A percentile compares a stretch with the other conserved stretches of the same genome.
Evolutionary conservation across 1,139 yeast genomes (phyloP).

Genomic region (Kodamaea arcana): DNA sequence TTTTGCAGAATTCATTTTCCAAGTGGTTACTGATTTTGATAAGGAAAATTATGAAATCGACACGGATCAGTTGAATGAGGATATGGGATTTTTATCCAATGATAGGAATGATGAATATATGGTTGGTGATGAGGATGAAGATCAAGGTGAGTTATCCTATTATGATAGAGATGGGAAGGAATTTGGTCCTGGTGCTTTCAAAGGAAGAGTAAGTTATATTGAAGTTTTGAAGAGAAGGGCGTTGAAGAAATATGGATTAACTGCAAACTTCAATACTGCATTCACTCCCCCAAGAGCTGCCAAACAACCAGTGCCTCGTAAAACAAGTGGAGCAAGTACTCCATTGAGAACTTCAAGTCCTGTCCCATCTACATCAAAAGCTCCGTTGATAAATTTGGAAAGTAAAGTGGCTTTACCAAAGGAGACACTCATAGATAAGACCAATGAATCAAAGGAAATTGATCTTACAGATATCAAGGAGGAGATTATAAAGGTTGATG

Average conservation of each 20-base stretch:
- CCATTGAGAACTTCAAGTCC: slow-evolving; percentile 10
- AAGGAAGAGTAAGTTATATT: slow-evolving; percentile 43
- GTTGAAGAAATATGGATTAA: slow-evolving; percentile 39
- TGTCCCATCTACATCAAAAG: slow-evolving; percentile 8
- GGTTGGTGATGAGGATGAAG: slow-evolving; percentile 43
- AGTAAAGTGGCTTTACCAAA: slow-evolving; percentile 35
- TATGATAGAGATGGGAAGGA: slow-evolving; percentile 36
- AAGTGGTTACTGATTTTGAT: slow-evolving; percentile 48
- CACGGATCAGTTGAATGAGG: slow-evolving; percentile 19
- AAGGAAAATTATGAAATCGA: slow-evolving; percentile 52
- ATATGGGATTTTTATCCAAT: slow-evolving; percentile 20
- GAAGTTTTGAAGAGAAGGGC: slow-evolving; percentile 52
- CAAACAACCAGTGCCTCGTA: slow-evolving; percentile 6
- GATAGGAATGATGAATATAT: slow-evolving; percentile 40
- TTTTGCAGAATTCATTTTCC: slow-evolving; percentile 52
- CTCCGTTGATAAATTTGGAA: slow-evolving; percentile 31
- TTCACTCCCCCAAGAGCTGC: slow-evolving; percentile 34
- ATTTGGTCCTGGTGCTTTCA: slow-evolving; percentile 35
- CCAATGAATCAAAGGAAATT: background rate
- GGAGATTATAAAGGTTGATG: slow-evolving; percentile 6
- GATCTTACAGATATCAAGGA: slow-evolving; percentile 11
- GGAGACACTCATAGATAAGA: slow-evolving; percentile 39
- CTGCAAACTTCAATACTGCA: slow-evolving; percentile 37
- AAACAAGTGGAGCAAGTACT: slow-evolving; percentile 10
- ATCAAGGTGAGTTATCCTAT: slow-evolving; percentile 38